Percentiles rank a stretch among this genome's conserved stretches.
Conservation (phyloP, 176 grass and related monocot species). For the Echinochloa phyllopogon region DNA sequence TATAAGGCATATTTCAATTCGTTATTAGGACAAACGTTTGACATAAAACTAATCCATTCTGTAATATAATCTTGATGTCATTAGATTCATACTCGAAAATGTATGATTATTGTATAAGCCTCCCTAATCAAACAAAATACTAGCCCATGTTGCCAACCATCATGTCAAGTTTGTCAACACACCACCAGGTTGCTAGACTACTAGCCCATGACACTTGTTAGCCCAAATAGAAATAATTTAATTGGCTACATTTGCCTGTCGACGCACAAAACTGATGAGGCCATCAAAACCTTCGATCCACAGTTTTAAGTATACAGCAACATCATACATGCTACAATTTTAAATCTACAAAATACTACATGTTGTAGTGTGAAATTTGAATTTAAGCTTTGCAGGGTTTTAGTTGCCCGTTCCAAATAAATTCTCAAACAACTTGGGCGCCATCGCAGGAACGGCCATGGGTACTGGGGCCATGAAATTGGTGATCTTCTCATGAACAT, state of each 20-base stretch:
- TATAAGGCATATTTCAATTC: too few species aligned
- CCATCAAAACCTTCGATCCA: neutral
- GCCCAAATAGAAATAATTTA: neutral
- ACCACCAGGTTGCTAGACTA: neutral
- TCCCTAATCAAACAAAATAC: too few species aligned
- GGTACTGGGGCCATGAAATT: slow-evolving; percentile 89
- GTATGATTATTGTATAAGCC: too few species aligned
- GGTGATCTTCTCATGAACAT: slow-evolving; percentile 86
- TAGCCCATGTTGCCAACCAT: too few species aligned
- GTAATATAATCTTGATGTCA: too few species aligned
- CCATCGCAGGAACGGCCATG: slow-evolving; percentile 64
- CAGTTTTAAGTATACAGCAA: neutral
- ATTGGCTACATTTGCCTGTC: neutral
- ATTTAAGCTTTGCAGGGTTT: neutral
- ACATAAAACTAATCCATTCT: too few species aligned
- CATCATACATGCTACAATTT: neutral
- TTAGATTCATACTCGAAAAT: too few species aligned
- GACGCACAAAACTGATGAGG: neutral
- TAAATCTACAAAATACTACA: neutral
- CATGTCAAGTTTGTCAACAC: too few species aligned
- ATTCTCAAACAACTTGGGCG: slow-evolving; percentile 79
- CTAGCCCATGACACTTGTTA: neutral
- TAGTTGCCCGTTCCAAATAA: slow-evolving; percentile 69
- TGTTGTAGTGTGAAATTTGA: neutral
- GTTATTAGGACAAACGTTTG: too few species aligned